phyloP scores from a whole-genome alignment of 306 rosid species.

The Rosa chinensis region DNA sequence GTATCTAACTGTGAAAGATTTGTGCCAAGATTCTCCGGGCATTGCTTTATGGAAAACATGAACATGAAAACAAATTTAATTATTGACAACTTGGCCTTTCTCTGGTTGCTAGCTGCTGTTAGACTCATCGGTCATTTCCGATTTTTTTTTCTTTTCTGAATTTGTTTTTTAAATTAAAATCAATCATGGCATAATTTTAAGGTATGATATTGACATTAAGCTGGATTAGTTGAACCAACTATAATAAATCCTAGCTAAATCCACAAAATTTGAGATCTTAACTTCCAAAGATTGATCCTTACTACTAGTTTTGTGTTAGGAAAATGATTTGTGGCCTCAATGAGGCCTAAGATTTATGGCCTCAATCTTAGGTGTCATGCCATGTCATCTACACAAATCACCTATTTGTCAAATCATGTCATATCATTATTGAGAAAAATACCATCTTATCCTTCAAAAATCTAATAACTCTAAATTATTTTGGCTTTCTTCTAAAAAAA shows the following conservation, averaged over 20 bases:
- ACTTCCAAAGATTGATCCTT: not conserved
- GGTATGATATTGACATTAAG: not conserved
- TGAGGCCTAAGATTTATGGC: too few species aligned
- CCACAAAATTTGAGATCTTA: not conserved
- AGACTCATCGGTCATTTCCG: conserved; percentile 3
- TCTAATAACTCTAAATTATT: too few species aligned
- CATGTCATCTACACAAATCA: too few species aligned
- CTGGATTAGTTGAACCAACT: not conserved
- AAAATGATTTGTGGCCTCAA: too few species aligned
- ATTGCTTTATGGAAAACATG: conserved; percentile 53
- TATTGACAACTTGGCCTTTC: conserved; percentile 38
- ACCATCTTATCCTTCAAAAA: too few species aligned
- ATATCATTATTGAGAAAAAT: too few species aligned
- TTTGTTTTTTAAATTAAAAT: not conserved
- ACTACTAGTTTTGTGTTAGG: not conserved
- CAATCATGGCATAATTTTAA: not conserved
- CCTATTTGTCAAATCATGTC: too few species aligned
- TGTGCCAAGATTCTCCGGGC: conserved; percentile 72
- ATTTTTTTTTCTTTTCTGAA: too few species aligned
- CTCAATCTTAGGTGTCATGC: too few species aligned
- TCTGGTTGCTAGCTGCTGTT: conserved; percentile 16
- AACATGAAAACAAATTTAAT: conserved; percentile 53
- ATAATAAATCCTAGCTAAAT: not conserved
- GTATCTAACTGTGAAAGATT: conserved; percentile 65
- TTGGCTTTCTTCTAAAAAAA: too few species aligned